phyloP scores from a whole-genome alignment of 1,139 yeast species.

The Candida sojae region DNA sequence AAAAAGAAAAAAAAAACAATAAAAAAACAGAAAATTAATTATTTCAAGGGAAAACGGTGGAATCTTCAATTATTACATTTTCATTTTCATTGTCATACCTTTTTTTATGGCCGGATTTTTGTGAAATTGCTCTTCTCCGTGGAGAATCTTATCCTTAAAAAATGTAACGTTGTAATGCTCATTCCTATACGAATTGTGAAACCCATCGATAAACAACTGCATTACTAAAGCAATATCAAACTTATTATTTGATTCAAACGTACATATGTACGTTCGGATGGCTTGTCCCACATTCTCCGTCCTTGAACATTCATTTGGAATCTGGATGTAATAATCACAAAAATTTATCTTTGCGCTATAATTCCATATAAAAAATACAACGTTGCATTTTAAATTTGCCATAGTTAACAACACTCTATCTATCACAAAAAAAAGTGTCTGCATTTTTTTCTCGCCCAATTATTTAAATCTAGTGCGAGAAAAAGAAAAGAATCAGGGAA shows the following conservation, averaged over 20 bases:
- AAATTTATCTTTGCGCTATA: no score
- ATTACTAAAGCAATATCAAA: not conserved
- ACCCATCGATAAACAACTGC: no score
- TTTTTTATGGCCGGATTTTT: not conserved
- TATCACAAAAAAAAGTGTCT: slow-evolving; percentile 7
- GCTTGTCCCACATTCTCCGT: no score
- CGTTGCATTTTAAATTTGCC: slow-evolving; percentile 17
- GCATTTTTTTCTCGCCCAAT: not conserved
- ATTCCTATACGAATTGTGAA: no score
- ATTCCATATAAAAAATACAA: slow-evolving; percentile 10
- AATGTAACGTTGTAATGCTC: slow-evolving; percentile 22
- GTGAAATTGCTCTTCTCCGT: not conserved
- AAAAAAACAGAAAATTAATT: no score
- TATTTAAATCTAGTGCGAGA: no score
- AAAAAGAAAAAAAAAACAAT: no score
- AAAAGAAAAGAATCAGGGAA: not conserved
- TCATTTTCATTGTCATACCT: not conserved
- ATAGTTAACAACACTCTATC: not conserved
- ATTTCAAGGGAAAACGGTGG: no score
- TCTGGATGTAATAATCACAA: no score
- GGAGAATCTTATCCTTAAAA: not conserved
- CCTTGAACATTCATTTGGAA: no score
- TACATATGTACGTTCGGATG: no score
- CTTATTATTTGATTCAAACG: not conserved
- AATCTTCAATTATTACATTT: not conserved